Evolutionary conservation across 305 asterid species (phyloP).

Genomic region (Striga hermonthica): DNA sequence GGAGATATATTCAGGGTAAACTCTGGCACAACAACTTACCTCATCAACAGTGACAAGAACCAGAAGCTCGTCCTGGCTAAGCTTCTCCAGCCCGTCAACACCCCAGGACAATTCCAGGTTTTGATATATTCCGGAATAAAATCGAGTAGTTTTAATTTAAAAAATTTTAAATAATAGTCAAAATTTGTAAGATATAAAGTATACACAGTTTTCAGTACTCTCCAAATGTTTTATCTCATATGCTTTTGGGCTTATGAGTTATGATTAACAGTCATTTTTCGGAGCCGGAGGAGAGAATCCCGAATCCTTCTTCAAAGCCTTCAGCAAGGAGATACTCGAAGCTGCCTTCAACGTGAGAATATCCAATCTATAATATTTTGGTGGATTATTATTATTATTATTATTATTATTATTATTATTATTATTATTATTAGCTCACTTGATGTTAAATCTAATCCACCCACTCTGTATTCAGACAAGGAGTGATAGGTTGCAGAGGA

Average conservation of each 20-base stretch:
- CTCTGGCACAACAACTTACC: conserved; percentile 55
- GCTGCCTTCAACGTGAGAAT: conserved; percentile 60
- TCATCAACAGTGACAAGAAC: conserved; percentile 47
- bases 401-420: too few relatives aligned
- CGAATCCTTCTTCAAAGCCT: conserved; percentile 47
- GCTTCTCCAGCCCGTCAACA: conserved; percentile 49
- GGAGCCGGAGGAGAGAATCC: conserved; percentile 60
- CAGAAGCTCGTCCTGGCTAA: conserved; percentile 43
- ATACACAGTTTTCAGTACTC: too few relatives aligned
- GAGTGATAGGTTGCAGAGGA: conserved; percentile 39
- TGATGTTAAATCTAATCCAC: too few relatives aligned
- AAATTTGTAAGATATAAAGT: too few relatives aligned
- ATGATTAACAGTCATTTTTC: conserved; percentile 41
- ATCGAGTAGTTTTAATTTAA: too few relatives aligned
- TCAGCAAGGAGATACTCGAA: conserved; percentile 60
- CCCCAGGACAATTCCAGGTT: conserved; percentile 56
- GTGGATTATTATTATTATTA: too few relatives aligned
- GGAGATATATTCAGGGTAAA: conserved; percentile 55
- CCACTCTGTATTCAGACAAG: conserved; percentile 30
- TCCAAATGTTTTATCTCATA: not conserved
- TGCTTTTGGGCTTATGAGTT: not conserved
- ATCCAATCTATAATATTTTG: not conserved
- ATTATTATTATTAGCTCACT: too few relatives aligned
- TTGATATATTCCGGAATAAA: too few relatives aligned
- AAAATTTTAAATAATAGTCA: not conserved